A percentile compares a stretch with the other conserved stretches of the same genome.
Conservation (phyloP, 495 filamentous ascomycete species). For the Pseudomonodictys pantanalensis region DNA sequence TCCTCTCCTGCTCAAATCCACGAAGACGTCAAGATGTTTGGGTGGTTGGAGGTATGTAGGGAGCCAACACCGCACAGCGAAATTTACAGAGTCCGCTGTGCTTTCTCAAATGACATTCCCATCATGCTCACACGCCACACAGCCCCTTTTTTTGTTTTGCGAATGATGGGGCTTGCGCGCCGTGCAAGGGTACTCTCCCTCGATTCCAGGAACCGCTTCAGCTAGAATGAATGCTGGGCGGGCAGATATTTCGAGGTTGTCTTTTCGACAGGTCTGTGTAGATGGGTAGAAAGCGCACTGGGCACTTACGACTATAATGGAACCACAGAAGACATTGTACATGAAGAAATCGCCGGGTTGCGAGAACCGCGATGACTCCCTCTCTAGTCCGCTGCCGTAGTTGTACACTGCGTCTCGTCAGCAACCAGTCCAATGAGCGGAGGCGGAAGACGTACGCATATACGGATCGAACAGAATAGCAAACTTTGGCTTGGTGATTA, state of each 20-base stretch:
- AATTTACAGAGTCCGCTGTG: conserved; percentile 60
- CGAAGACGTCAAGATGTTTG: not conserved
- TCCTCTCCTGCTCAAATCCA: conserved; percentile 11
- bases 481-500: conserved; percentile 63
- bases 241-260: conserved; percentile 87
- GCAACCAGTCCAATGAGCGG: not conserved
- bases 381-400: conserved; percentile 63
- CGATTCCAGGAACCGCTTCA: conserved; percentile 96
- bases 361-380: conserved; percentile 56
- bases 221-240: conserved; percentile 76
- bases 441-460: conserved; percentile 56
- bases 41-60: conserved; percentile 70
- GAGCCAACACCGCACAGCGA: conserved; percentile 74
- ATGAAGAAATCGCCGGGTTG: conserved; percentile 66
- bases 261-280: no score
- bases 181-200: conserved; percentile 93
- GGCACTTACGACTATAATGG: conserved; percentile 60
- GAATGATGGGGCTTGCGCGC: conserved; percentile 70
- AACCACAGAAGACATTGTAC: conserved; percentile 62
- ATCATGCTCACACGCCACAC: conserved; percentile 80
- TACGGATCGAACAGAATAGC: conserved; percentile 78
- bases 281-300: no score
- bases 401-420: conserved; percentile 51
- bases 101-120: conserved; percentile 85
- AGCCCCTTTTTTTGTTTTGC: conserved; percentile 65